phyloP scores from a whole-genome alignment of 208 protist genomes.

The Leishmania tarentolae region DNA sequence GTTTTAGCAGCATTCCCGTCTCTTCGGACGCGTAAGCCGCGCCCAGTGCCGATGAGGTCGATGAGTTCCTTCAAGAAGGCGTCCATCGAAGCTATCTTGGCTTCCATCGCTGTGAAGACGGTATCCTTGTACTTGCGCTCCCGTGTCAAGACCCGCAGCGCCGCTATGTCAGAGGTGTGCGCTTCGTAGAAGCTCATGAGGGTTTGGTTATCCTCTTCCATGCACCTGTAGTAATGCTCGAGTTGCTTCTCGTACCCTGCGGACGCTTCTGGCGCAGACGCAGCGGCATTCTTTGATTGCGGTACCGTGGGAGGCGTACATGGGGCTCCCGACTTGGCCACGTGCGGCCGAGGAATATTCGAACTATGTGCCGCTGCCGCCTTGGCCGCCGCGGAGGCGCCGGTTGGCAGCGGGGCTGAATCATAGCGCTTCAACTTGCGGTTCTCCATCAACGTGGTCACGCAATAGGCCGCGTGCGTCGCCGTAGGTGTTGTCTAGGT shows the following conservation, averaged over 20 bases:
- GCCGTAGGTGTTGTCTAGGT: not conserved
- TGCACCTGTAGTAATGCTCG: constrained; percentile 38
- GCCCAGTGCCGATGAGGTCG: constrained; percentile 15
- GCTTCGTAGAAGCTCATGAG: constrained; percentile 32
- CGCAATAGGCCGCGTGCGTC: not conserved
- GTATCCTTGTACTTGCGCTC: constrained; percentile 40
- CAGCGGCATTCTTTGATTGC: not conserved
- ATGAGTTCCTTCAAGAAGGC: constrained; percentile 41
- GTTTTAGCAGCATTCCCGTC: constrained; percentile 12
- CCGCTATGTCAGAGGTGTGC: constrained; percentile 26
- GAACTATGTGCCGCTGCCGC: constrained; percentile 10
- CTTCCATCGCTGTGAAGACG: constrained; percentile 27
- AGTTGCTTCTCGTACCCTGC: constrained; percentile 26
- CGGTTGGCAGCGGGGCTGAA: constrained; percentile 27
- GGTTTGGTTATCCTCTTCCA: constrained; percentile 44
- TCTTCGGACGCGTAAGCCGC: constrained; percentile 26
- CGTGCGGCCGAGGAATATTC: constrained; percentile 15
- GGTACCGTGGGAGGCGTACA: not conserved
- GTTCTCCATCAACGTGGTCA: constrained; percentile 20
- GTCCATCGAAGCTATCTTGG: constrained; percentile 23
- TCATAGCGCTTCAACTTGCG: constrained; percentile 36
- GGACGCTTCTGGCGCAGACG: not conserved
- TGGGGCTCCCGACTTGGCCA: not conserved
- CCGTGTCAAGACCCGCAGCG: constrained; percentile 25
- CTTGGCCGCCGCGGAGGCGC: constrained; percentile 11